Conservation (phyloP, 2,329 filamentous ascomycete species). For the Lithohypha guttulata region DNA sequence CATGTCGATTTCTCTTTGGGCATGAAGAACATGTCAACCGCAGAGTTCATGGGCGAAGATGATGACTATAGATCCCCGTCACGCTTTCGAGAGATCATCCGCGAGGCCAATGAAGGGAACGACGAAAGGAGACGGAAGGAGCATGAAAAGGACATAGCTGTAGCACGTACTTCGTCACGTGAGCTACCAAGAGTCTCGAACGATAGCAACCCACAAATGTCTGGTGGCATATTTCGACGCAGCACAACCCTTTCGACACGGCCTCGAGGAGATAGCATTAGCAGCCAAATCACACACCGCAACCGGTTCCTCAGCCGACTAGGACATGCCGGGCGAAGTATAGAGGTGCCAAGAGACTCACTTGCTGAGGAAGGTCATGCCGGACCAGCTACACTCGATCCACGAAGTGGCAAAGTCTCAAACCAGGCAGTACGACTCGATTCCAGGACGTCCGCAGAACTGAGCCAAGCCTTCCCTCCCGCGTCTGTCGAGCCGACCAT, state of each 20-base stretch:
- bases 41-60: slow-evolving; percentile 53
- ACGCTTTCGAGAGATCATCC: slow-evolving; percentile 28
- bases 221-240: slow-evolving; percentile 20
- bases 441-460: slow-evolving; percentile 7
- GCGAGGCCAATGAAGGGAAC: slow-evolving; percentile 30
- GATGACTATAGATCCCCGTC: slow-evolving; percentile 44
- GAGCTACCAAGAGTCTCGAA: slow-evolving; percentile 10
- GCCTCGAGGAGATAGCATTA: slow-evolving; percentile 19
- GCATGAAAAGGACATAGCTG: not conserved
- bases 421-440: slow-evolving; percentile 17
- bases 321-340: slow-evolving; percentile 18
- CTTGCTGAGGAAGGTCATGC: slow-evolving; percentile 17
- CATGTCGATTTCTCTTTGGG: slow-evolving; percentile 63
- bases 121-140: slow-evolving; percentile 16
- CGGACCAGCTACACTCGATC: slow-evolving; percentile 13
- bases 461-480: not conserved
- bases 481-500: not conserved
- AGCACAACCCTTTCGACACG: slow-evolving; percentile 23
- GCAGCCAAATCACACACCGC: slow-evolving; percentile 37
- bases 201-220: slow-evolving; percentile 20
- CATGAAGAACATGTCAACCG: slow-evolving; percentile 48
- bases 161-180: slow-evolving; percentile 9
- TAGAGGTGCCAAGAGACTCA: slow-evolving; percentile 16
- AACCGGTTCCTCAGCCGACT: slow-evolving; percentile 53
- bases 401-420: slow-evolving; percentile 17